These are phyloP conservation scores for Heterobasidion annosum DNA, from an alignment of 1,284 basidiomycete genomes.

Conservation along the genomic window DNA sequence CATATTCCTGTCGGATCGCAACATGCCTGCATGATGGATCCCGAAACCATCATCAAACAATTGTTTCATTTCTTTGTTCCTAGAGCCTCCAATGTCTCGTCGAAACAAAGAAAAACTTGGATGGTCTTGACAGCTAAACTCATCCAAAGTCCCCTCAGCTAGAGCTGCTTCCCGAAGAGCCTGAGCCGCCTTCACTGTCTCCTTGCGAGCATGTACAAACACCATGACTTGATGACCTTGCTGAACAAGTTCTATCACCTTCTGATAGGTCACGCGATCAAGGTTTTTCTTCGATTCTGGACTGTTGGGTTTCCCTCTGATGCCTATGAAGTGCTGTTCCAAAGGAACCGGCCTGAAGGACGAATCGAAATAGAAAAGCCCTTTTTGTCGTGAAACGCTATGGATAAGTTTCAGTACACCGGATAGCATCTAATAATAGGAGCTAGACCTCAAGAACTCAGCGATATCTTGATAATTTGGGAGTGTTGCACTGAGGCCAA, in stretches of 20 bases:
- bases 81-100: conserved; percentile 68
- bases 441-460: conserved; percentile 77
- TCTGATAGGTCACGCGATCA: conserved; percentile 87
- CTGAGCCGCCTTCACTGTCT: conserved; percentile 91
- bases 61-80: conserved; percentile 96
- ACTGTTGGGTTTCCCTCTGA: conserved; percentile 86
- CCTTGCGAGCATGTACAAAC: conserved; percentile 97
- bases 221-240: conserved; percentile 99
- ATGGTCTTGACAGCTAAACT: conserved; percentile 78
- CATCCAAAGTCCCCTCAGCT: conserved; percentile 64
- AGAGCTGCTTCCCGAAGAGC: conserved; percentile 79
- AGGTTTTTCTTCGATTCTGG: conserved; percentile 76
- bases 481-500: conserved; percentile 95
- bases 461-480: conserved; percentile 98
- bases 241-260: conserved; percentile 76
- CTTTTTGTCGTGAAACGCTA: conserved; percentile 83
- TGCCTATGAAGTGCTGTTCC: conserved; percentile 96
- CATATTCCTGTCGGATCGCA: conserved; percentile 89
- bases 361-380: conserved; percentile 98
- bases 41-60: conserved; percentile 92
- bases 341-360: conserved; percentile 96
- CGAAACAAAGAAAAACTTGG: conserved; percentile 74
- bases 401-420: too few species aligned
- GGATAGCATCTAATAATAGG: background rate
- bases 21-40: conserved; percentile 99